phyloP scores from a whole-genome alignment of 1,139 yeast species.

The Saccharomycopsis phalli region DNA sequence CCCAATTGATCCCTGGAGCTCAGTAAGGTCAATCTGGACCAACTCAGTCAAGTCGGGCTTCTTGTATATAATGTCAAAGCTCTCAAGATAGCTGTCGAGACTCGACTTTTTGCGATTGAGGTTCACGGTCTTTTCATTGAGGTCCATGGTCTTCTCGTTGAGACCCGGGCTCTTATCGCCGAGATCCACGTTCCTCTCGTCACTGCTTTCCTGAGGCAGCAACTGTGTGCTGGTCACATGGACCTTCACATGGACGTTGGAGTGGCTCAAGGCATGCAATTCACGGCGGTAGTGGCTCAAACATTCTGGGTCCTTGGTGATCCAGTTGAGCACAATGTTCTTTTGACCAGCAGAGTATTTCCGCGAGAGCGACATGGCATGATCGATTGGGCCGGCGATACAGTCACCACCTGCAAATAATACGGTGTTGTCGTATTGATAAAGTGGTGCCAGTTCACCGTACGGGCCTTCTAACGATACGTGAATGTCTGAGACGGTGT shows the following conservation, averaged over 20 bases:
- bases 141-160: not conserved
- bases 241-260: constrained; percentile 31
- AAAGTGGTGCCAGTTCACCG: constrained; percentile 38
- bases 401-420: constrained; percentile 71
- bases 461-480: constrained; percentile 32
- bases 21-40: constrained; percentile 27
- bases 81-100: constrained; percentile 3
- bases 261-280: constrained; percentile 30
- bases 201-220: too few species aligned
- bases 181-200: too few species aligned
- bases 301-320: constrained; percentile 34
- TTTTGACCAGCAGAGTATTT: constrained; percentile 14
- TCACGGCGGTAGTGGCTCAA: constrained; percentile 46
- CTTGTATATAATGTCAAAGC: constrained; percentile 23
- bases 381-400: constrained; percentile 46
- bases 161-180: constrained; percentile 3
- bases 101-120: too few species aligned
- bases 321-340: constrained; percentile 15
- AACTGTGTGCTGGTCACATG: constrained; percentile 42
- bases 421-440: constrained; percentile 44
- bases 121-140: constrained; percentile 1
- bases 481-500: constrained; percentile 7
- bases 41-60: constrained; percentile 33
- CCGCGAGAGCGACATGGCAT: constrained; percentile 26
- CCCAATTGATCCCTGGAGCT: constrained; percentile 31